Base-by-base conservation (phyloP, 2,329 filamentous ascomycete species). In the Herpotrichia juniperi region DNA sequence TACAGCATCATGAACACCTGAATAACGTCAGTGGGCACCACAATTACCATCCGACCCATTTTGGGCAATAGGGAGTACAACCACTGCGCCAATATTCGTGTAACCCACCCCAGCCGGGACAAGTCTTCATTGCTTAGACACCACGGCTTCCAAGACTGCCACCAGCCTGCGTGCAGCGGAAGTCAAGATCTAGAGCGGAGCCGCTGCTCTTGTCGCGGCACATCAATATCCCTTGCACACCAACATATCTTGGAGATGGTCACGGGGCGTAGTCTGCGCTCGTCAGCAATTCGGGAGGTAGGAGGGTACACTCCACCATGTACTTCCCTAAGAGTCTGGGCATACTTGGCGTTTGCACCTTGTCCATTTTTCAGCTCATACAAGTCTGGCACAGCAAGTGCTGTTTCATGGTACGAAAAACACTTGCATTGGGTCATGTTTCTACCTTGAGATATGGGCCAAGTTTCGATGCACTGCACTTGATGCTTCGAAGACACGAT, bases 171-270 rank as follows among this genome's bases (percentile, higher is more conserved):
- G 46, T 49, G 32, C 42, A 37, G 50, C 53, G 59, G 55, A 42
- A 55, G 53, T 57, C 59, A 60, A 60, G 59, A 30, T 51, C 16
- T 12, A 26, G 39, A 22, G 43, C 43, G 43, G 49, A 51, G 39
- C 53, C 54, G 56, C 56, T 57, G 31, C 40, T 44, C 48, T 57
- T 54, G 51, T 47, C 54, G 28, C 48, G 31, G 48, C 51, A 50
- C 47, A 56, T 56, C 54, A 31, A 31, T 31, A 9, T 31, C n/a
- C 32, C 12, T 35, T 35, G 32, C 21, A 35, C 7, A n/a, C 28
- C 28, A 31, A n/a, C 9, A 19, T 9, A 10, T 14, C 17, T 9
- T 10, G 16, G 12, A 25, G 5, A 14, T 9, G 37, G 17, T 9
- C 17, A 19, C 12, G 37, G 6, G 17, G 10, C 22, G 12, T 19